Conservation (phyloP, 768 basidiomycete species). For the Coprinopsis marcescibilis region DNA sequence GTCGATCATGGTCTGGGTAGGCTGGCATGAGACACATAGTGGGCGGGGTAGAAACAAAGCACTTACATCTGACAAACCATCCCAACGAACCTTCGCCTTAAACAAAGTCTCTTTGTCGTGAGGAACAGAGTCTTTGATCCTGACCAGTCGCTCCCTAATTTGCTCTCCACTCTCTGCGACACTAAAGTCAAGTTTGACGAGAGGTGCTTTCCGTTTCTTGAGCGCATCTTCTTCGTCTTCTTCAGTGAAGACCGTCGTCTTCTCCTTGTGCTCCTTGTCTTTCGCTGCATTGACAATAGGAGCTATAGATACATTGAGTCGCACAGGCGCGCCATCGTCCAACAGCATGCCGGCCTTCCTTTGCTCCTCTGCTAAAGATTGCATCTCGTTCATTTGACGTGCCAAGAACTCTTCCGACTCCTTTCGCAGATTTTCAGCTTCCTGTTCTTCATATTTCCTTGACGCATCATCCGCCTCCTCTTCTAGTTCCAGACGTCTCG, state of each 20-base stretch:
- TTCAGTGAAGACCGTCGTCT: conserved; percentile 60
- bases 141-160: conserved; percentile 73
- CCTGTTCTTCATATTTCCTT: conserved; percentile 74
- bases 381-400: conserved; percentile 94
- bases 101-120: conserved; percentile 73
- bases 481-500: conserved; percentile 67
- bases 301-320: conserved; percentile 72
- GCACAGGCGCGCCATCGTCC: conserved; percentile 89
- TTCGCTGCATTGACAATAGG: conserved; percentile 32
- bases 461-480: conserved; percentile 82
- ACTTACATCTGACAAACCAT: conserved; percentile 81
- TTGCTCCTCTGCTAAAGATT: conserved; percentile 84
- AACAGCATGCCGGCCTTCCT: conserved; percentile 85
- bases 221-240: conserved; percentile 86
- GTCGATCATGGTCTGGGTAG: conserved; percentile 64
- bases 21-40: conserved; percentile 14
- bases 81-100: conserved; percentile 87
- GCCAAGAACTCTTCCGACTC: conserved; percentile 94
- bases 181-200: conserved; percentile 89
- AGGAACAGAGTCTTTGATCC: conserved; percentile 70
- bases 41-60: neutral
- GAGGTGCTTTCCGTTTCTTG: conserved; percentile 76
- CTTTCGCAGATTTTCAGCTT: conserved; percentile 78
- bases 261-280: conserved; percentile 43
- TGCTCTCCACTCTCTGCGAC: conserved; percentile 76